These are phyloP conservation scores for Podospora didyma DNA, from an alignment of 495 filamentous ascomycete genomes.

Conservation along the genomic window DNA sequence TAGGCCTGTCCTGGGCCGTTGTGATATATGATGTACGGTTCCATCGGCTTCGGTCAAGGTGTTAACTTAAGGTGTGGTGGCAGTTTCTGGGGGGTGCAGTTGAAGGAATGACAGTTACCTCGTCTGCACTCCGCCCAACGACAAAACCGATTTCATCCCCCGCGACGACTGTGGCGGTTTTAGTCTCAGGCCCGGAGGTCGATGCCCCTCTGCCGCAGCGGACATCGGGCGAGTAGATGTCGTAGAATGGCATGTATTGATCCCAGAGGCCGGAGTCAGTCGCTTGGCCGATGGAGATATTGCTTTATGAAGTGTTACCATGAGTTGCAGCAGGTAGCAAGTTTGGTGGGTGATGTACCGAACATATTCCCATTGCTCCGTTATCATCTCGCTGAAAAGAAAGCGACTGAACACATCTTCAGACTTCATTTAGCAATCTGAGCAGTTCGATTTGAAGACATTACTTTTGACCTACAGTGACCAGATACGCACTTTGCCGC, in stretches of 20 bases:
- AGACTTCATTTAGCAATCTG: background rate
- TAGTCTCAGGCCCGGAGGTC: background rate
- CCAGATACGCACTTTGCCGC: no score
- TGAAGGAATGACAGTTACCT: background rate
- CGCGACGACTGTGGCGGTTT: conserved; percentile 4
- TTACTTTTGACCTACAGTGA: no score
- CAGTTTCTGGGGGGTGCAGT: background rate
- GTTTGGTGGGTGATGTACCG: background rate
- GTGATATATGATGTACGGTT: conserved; percentile 9
- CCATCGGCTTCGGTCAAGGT: background rate
- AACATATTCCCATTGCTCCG: conserved; percentile 9
- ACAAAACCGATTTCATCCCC: conserved; percentile 9
- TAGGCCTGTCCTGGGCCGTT: conserved; percentile 5
- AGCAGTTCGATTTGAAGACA: no score
- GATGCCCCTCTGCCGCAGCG: conserved; percentile 4
- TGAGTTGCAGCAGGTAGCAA: background rate
- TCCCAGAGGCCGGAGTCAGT: conserved; percentile 7
- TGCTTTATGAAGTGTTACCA: background rate
- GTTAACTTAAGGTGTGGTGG: background rate
- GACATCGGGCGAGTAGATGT: conserved; percentile 7
- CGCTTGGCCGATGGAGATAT: conserved; percentile 6
- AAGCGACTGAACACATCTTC: conserved; percentile 8
- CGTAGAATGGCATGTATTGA: conserved; percentile 10
- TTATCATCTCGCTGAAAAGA: conserved; percentile 3
- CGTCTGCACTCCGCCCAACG: conserved; percentile 3